phyloP scores from a whole-genome alignment of 75 land plant species.

The Cryptomeria japonica region DNA sequence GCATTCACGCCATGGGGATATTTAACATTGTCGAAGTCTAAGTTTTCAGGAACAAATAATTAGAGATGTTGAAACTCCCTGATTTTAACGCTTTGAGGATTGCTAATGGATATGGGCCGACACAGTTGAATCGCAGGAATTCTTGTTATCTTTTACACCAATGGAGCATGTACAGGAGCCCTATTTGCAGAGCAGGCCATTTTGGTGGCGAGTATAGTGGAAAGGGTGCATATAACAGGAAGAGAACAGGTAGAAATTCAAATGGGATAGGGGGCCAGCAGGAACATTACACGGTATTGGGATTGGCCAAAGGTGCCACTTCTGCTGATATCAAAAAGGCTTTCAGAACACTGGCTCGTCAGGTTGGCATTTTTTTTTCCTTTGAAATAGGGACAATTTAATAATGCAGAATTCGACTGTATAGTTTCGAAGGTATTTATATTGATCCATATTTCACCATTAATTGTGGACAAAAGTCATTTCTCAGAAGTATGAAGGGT shows the following conservation, averaged over 20 bases:
- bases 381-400: background rate
- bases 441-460: too few relatives aligned
- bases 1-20: background rate
- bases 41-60: background rate
- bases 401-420: too few relatives aligned
- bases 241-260: background rate
- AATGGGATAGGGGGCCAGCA: slow-evolving; percentile 14
- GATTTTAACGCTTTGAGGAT: background rate
- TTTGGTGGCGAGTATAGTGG: background rate
- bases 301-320: slow-evolving; percentile 44
- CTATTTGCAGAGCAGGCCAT: background rate
- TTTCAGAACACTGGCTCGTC: slow-evolving; percentile 72
- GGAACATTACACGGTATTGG: slow-evolving; percentile 75
- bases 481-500: too few relatives aligned
- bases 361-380: slow-evolving; percentile 34
- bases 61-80: background rate
- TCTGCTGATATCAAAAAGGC: slow-evolving; percentile 60
- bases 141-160: background rate
- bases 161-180: background rate
- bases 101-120: background rate
- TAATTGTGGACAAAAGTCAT: too few relatives aligned
- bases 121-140: background rate
- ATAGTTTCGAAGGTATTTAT: too few relatives aligned
- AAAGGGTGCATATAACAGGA: background rate
- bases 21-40: background rate